Evolutionary conservation across 805 yeast species (phyloP).

Genomic region (Helenozyma baotianmanensis): DNA sequence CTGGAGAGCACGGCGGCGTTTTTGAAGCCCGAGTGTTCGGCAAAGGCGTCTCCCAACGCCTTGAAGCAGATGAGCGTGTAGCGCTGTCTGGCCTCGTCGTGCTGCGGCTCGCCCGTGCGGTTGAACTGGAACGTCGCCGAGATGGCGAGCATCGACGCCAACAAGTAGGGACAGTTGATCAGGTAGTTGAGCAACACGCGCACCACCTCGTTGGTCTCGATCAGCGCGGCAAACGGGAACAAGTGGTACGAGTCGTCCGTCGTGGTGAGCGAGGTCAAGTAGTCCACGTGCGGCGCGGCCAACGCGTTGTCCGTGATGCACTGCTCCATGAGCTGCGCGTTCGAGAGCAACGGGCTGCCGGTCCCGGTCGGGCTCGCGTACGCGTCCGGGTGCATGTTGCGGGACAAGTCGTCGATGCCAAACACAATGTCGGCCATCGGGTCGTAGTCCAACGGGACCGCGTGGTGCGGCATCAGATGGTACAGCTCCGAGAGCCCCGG

Average conservation of each 20-base stretch:
- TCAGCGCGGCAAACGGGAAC: slow-evolving; percentile 35
- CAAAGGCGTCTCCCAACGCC: slow-evolving; percentile 18
- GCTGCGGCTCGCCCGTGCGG: slow-evolving; percentile 17
- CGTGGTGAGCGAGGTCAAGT: slow-evolving; percentile 25
- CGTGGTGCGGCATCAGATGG: no score
- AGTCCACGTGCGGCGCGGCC: slow-evolving; percentile 26
- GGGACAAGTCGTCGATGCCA: not conserved
- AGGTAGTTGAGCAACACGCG: slow-evolving; percentile 20
- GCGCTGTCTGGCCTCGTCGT: slow-evolving; percentile 17
- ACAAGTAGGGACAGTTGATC: slow-evolving; percentile 18
- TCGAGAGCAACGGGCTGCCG: slow-evolving; percentile 12
- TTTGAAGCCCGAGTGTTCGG: slow-evolving; percentile 9
- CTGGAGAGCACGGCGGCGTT: slow-evolving; percentile 10
- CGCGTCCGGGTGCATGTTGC: slow-evolving; percentile 1
- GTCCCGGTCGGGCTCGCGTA: slow-evolving; percentile 3
- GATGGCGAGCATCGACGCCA: slow-evolving; percentile 21
- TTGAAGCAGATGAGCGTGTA: slow-evolving; percentile 20
- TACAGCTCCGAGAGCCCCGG: slow-evolving; percentile 5
- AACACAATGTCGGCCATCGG: slow-evolving; percentile 1
- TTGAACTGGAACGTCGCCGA: slow-evolving; percentile 25
- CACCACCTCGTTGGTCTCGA: slow-evolving; percentile 32
- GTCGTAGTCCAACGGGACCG: not conserved
- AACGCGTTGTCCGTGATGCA: slow-evolving; percentile 22
- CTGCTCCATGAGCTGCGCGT: slow-evolving; percentile 23
- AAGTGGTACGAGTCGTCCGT: slow-evolving; percentile 28